Conservation (phyloP, 768 basidiomycete species). For the Mycena haematopus region DNA sequence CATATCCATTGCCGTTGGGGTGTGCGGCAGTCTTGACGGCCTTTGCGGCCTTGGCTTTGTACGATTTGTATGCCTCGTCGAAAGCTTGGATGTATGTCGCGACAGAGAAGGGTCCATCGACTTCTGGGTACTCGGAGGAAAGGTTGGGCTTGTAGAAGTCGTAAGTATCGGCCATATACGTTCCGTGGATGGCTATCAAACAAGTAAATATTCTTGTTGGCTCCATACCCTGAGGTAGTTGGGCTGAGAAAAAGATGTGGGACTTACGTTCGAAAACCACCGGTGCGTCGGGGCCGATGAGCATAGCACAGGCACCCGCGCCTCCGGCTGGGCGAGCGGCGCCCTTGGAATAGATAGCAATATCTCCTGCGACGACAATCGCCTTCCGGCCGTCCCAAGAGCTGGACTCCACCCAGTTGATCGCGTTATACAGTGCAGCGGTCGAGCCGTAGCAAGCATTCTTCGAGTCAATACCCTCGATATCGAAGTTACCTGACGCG, state of each 20-base stretch:
- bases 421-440: slow-evolving; percentile 96
- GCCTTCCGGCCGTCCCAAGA: slow-evolving; percentile 99
- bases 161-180: slow-evolving; percentile 96
- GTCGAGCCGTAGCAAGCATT: slow-evolving; percentile 99
- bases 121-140: slow-evolving; percentile 92
- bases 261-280: slow-evolving; percentile 92
- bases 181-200: slow-evolving; percentile 85
- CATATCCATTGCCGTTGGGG: slow-evolving; percentile 22
- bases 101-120: slow-evolving; percentile 95
- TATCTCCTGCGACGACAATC: slow-evolving; percentile 95
- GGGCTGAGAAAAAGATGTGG: background rate
- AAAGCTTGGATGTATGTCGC: slow-evolving; percentile 94
- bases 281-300: slow-evolving; percentile 96
- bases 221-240: background rate
- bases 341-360: slow-evolving; percentile 98
- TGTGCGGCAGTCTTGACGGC: slow-evolving; percentile 53
- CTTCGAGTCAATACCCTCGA: slow-evolving; percentile 98
- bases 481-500: slow-evolving; percentile 90
- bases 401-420: slow-evolving; percentile 96
- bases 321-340: slow-evolving; percentile 94
- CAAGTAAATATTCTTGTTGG: background rate
- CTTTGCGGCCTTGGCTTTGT: slow-evolving; percentile 79
- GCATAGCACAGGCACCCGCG: slow-evolving; percentile 92
- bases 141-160: slow-evolving; percentile 99
- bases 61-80: slow-evolving; percentile 88